Evolutionary conservation across 2,329 filamentous ascomycete species (phyloP).

Genomic region (Fusarium sp.): DNA sequence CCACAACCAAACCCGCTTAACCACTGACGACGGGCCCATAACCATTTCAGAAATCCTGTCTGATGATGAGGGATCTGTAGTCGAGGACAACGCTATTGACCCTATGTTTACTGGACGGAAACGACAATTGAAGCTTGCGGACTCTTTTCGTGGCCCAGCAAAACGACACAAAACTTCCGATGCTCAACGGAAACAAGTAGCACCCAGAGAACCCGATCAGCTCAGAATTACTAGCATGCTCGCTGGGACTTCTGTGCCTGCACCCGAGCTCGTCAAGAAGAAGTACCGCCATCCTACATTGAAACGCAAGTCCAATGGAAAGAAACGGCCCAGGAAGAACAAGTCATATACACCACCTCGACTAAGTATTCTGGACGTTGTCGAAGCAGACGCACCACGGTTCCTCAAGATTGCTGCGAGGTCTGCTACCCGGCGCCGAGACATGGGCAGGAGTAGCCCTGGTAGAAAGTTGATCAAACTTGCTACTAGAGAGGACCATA

Average conservation of each 20-base stretch:
- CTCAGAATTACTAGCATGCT: slow-evolving; percentile 47
- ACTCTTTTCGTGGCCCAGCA: slow-evolving; percentile 38
- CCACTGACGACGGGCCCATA: slow-evolving; percentile 18
- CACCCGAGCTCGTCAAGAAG: slow-evolving; percentile 21
- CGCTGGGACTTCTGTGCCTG: slow-evolving; percentile 12
- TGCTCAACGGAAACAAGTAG: slow-evolving; percentile 33
- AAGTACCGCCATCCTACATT: slow-evolving; percentile 25
- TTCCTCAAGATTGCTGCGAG: slow-evolving; percentile 72
- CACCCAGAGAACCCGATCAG: slow-evolving; percentile 39
- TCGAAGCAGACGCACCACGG: slow-evolving; percentile 60
- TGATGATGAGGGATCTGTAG: slow-evolving; percentile 49
- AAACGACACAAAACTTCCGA: slow-evolving; percentile 40
- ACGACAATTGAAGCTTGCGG: slow-evolving; percentile 47
- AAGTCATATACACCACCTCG: slow-evolving; percentile 50
- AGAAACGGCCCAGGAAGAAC: slow-evolving; percentile 3
- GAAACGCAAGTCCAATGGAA: slow-evolving; percentile 1
- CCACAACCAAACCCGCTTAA: slow-evolving; percentile 42
- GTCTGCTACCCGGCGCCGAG: slow-evolving; percentile 57
- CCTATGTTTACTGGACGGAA: slow-evolving; percentile 58
- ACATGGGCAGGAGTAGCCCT: slow-evolving; percentile 65
- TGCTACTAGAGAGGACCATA: slow-evolving; percentile 68
- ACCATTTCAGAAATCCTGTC: slow-evolving; percentile 16
- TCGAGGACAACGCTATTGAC: slow-evolving; percentile 64
- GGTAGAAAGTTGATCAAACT: slow-evolving; percentile 66
- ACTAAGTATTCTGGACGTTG: slow-evolving; percentile 70